phyloP scores from a whole-genome alignment of 2,329 filamentous ascomycete genomes.

The Xylariales sp. region DNA sequence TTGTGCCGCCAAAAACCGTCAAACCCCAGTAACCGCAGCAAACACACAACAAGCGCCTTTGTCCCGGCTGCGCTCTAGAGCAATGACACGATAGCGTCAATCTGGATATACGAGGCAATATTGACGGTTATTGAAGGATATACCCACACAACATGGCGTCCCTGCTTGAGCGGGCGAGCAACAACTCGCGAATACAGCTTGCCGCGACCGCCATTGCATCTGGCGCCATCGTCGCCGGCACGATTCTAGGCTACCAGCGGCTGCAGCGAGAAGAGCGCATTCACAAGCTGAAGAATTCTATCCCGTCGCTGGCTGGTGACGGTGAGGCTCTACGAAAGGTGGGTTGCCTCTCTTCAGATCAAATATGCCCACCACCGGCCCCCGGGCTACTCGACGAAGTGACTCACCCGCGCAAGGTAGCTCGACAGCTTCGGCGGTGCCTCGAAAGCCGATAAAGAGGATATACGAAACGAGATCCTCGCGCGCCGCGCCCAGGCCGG shows the following conservation, averaged over 20 bases:
- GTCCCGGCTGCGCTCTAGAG: not conserved
- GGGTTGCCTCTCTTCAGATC: conserved; percentile 25
- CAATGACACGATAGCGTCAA: conserved; percentile 15
- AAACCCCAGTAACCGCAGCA: not conserved
- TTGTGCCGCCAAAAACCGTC: not conserved
- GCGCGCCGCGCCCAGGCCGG: conserved; percentile 70
- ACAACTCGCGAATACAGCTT: conserved; percentile 68
- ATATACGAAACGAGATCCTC: conserved; percentile 68
- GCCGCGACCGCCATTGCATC: conserved; percentile 76
- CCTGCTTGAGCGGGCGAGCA: conserved; percentile 57
- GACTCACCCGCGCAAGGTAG: conserved; percentile 54
- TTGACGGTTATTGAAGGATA: conserved; percentile 16
- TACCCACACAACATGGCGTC: conserved; percentile 50
- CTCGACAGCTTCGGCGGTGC: conserved; percentile 70
- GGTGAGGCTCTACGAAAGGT: conserved; percentile 54
- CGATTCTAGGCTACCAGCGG: conserved; percentile 71
- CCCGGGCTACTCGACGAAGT: not conserved
- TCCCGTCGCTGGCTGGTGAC: conserved; percentile 57
- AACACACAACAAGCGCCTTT: not conserved
- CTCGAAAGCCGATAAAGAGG: conserved; percentile 64
- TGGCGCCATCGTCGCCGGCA: conserved; percentile 68
- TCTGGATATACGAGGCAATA: not conserved
- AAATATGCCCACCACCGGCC: too few species aligned
- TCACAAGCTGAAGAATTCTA: conserved; percentile 69
- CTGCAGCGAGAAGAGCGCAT: conserved; percentile 67